phyloP scores from a whole-genome alignment of 2,329 filamentous ascomycete genomes.

The Colletotrichum sublineola region DNA sequence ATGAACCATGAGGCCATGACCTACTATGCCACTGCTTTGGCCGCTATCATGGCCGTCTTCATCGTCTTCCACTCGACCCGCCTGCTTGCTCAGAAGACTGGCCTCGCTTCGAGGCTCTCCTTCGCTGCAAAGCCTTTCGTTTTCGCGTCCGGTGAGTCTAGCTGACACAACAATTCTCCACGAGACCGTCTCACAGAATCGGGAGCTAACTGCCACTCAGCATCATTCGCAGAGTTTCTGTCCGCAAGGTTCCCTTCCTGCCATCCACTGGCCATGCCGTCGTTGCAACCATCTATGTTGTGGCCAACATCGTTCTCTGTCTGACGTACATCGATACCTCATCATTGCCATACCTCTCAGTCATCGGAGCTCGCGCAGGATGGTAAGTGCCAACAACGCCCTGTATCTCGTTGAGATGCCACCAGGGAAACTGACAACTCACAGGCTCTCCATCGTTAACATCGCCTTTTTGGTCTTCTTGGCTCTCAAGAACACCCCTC shows the following conservation, averaged over 20 bases:
- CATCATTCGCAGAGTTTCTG: conserved; percentile 27
- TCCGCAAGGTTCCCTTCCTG: conserved; percentile 37
- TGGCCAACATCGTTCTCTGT: conserved; percentile 51
- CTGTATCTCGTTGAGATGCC: background rate
- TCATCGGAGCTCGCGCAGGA: conserved; percentile 55
- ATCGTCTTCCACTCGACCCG: conserved; percentile 38
- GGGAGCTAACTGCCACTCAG: conserved; percentile 23
- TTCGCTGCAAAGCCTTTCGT: conserved; percentile 30
- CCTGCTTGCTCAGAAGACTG: conserved; percentile 26
- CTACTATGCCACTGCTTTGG: conserved; percentile 43
- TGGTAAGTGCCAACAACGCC: conserved; percentile 50
- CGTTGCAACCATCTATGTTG: conserved; percentile 49
- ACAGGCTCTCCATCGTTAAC: conserved; percentile 60
- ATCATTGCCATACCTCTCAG: conserved; percentile 49
- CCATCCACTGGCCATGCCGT: conserved; percentile 49
- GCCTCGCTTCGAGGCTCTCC: conserved; percentile 24
- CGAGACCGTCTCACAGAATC: background rate
- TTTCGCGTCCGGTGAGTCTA: conserved; percentile 35
- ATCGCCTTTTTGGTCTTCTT: conserved; percentile 66
- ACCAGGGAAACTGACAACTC: background rate
- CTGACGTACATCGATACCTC: conserved; percentile 53
- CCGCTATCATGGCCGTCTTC: conserved; percentile 28
- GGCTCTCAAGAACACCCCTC: conserved; percentile 68
- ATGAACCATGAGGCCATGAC: conserved; percentile 47
- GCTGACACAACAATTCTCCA: background rate